Base-by-base conservation (phyloP, 352 stramenopile genomes). In the Phytophthora podocarpi region DNA sequence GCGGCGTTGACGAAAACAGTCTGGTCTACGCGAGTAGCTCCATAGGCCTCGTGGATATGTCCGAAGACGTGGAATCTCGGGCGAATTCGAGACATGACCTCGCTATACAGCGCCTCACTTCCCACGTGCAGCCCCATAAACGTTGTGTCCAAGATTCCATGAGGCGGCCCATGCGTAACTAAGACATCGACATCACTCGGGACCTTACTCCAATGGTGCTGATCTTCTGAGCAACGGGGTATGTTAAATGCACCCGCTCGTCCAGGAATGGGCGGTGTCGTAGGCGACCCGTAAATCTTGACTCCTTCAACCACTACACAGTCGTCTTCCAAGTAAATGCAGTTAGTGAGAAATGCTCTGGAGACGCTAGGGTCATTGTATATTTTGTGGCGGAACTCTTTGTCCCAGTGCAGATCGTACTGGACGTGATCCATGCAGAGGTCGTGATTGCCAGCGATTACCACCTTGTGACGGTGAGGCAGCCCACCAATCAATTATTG, bases 11-110 rank as follows among this genome's bases (percentile, higher is more conserved):
- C 79, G 51, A 92, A 98, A 4, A 92, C 70, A 0, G 91, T 98
- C 3, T 60, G 63, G 9, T 85, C 90, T 54, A 97, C 70, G 15
- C 69, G 84, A 20, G 78, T 80, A 20, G 80, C 75, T 59, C 93
- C 93, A 48, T 92, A 94, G 10, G 74, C 83, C 68, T 98, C 87
- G 61, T 98, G 93, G 59, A 98, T 97, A 70, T 98, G 93, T 28
- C 91, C 93, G 67, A 97, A 98, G 3, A 98, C 61, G 64, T 97
- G 86, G 42, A 97, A 88, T 27, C 80, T 69, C 11, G 91, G 93
- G 18, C 79, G 74, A 21, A 94, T 82, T 27, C 87, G 80, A 24
- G 86, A 85, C 58, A 95, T 76, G 16, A 96, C 78, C 43, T 96
- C 76, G 30, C 84, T 76, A 31, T 97, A 55, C 40, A 98, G 70